Percentiles rank a stretch among this genome's conserved stretches.
Evolutionary conservation across 2,329 filamentous ascomycete genomes (phyloP).

Genomic region (Ophiostoma tasmaniense): DNA sequence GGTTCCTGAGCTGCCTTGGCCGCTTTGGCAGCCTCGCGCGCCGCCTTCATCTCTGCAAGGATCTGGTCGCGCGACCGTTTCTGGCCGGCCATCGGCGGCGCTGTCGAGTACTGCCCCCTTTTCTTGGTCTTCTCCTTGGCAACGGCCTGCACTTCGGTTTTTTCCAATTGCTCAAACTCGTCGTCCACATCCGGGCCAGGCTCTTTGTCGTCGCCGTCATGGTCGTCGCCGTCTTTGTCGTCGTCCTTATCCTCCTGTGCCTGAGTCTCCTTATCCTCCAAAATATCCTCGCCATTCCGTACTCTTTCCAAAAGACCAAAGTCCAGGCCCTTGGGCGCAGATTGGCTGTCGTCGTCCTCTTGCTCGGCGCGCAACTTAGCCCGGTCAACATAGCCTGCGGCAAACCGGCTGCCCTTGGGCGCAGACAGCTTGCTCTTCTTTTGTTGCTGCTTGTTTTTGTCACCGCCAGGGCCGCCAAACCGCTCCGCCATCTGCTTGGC

Average conservation of each 20-base stretch:
- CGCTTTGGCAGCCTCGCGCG: constrained; percentile 51
- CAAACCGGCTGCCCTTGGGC: constrained; percentile 75
- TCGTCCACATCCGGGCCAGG: constrained; percentile 50
- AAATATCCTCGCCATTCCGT: constrained; percentile 60
- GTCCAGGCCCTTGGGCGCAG: constrained; percentile 74
- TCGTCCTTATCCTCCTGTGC: constrained; percentile 39
- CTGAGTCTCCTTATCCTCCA: constrained; percentile 23
- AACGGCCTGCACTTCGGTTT: constrained; percentile 45
- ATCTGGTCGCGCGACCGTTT: constrained; percentile 60
- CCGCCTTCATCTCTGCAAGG: constrained; percentile 56
- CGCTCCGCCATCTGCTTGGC: constrained; percentile 75
- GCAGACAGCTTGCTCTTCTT: constrained; percentile 73
- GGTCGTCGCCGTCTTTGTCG: constrained; percentile 9
- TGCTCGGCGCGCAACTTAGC: constrained; percentile 44
- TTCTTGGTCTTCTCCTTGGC: constrained; percentile 46
- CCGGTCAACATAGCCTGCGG: constrained; percentile 76
- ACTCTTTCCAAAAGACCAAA: constrained; percentile 67
- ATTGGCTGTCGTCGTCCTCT: constrained; percentile 41
- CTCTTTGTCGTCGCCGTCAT: background rate
- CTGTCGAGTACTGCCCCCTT: constrained; percentile 52
- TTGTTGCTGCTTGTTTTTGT: constrained; percentile 29
- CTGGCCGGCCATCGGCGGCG: constrained; percentile 44
- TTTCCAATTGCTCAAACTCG: constrained; percentile 53
- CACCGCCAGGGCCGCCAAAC: constrained; percentile 42
- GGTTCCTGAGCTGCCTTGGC: constrained; percentile 46